Percentiles rank a stretch among this genome's conserved stretches.
phyloP scores from a whole-genome alignment of 352 stramenopile species.

The Phytophthora sp. region DNA sequence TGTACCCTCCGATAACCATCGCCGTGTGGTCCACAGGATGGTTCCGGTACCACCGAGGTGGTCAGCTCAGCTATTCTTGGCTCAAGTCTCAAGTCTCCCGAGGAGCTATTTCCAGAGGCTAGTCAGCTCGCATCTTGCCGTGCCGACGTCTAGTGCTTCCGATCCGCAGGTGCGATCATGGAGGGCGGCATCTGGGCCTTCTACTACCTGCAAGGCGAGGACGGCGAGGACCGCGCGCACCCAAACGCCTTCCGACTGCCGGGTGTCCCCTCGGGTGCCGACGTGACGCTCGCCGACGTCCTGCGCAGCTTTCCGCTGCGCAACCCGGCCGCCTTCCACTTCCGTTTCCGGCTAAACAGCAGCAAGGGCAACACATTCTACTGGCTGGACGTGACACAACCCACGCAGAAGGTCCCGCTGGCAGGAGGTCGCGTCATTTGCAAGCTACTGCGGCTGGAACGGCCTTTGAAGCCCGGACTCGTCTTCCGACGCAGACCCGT shows the following conservation, averaged over 20 bases:
- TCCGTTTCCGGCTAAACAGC: conserved; percentile 85
- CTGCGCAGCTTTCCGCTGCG: conserved; percentile 68
- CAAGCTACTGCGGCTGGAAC: conserved; percentile 78
- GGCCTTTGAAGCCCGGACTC: conserved; percentile 60
- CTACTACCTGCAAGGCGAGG: conserved; percentile 89
- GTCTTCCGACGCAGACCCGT: conserved; percentile 79
- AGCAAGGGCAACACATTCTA: conserved; percentile 69
- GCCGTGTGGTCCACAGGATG: conserved; percentile 20
- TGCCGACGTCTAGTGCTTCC: neutral
- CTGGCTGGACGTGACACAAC: conserved; percentile 73
- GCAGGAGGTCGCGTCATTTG: conserved; percentile 82
- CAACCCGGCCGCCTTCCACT: conserved; percentile 68
- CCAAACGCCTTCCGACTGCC: conserved; percentile 76
- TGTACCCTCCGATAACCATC: conserved; percentile 1
- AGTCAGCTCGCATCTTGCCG: conserved; percentile 20
- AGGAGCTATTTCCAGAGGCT: conserved; percentile 19
- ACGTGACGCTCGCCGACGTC: conserved; percentile 79
- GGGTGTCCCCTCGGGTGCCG: conserved; percentile 26
- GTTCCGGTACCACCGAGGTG: conserved; percentile 1
- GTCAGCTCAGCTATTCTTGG: conserved; percentile 21
- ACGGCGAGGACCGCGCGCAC: conserved; percentile 83
- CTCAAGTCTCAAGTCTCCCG: conserved; percentile 3
- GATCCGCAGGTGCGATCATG: conserved; percentile 17
- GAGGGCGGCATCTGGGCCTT: conserved; percentile 72
- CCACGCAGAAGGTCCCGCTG: conserved; percentile 71